phyloP scores from a whole-genome alignment of 768 basidiomycete genomes.

The Daedalea quercina region DNA sequence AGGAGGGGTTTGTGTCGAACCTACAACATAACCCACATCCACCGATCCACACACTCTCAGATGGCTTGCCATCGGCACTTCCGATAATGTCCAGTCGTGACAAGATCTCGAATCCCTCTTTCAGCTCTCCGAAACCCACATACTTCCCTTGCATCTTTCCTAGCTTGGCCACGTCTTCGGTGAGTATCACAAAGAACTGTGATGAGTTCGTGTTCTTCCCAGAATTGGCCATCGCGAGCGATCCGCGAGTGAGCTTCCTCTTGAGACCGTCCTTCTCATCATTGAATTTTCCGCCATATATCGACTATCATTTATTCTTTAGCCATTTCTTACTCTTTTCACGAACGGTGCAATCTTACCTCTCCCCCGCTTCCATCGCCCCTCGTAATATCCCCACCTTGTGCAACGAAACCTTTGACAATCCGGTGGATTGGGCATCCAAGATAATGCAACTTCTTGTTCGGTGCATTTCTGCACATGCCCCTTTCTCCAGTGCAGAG shows the following conservation, averaged over 20 bases:
- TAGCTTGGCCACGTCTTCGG: conserved; percentile 32
- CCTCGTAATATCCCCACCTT: conserved; percentile 48
- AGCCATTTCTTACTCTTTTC: no score
- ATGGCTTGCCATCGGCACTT: conserved; percentile 28
- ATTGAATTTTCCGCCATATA: conserved; percentile 43
- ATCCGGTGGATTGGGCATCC: conserved; percentile 40
- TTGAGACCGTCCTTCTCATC: conserved; percentile 38
- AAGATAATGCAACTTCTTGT: conserved; percentile 38
- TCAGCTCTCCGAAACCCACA: conserved; percentile 36
- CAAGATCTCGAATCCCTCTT: conserved; percentile 27
- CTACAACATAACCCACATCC: conserved; percentile 27
- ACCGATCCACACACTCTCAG: conserved; percentile 37
- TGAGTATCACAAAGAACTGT: conserved; percentile 45
- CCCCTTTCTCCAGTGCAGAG: conserved; percentile 40
- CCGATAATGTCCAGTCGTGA: conserved; percentile 28
- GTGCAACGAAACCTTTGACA: conserved; percentile 41
- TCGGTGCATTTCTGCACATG: conserved; percentile 38
- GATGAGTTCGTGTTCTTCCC: conserved; percentile 43
- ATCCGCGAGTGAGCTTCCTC: conserved; percentile 31
- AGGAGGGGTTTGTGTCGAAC: no score
- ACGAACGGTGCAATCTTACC: conserved; percentile 23
- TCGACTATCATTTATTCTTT: conserved; percentile 26
- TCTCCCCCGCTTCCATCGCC: conserved; percentile 50
- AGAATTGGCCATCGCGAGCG: conserved; percentile 47
- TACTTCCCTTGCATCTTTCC: conserved; percentile 45